phyloP scores from a whole-genome alignment of 75 land plant species.

The Isoetes taiwanensis region DNA sequence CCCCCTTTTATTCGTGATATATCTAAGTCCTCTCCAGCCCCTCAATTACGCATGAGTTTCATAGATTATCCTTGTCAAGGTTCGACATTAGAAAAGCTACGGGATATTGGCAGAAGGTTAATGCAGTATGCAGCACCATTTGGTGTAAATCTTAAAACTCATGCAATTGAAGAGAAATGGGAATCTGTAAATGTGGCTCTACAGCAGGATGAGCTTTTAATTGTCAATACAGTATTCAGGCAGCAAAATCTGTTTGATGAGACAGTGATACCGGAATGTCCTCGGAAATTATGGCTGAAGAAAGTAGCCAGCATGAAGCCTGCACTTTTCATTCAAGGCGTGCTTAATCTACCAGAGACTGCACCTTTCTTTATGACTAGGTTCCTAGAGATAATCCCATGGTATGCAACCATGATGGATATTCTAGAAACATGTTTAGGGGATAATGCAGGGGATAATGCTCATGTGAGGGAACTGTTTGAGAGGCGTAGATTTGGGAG shows the following conservation, averaged over 20 bases:
- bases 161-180: neutral
- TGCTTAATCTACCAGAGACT: neutral
- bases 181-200: neutral
- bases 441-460: too few relatives aligned
- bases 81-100: neutral
- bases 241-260: neutral
- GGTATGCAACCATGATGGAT: too few relatives aligned
- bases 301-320: neutral
- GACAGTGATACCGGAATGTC: neutral
- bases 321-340: neutral
- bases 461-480: too few relatives aligned
- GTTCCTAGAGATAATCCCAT: neutral
- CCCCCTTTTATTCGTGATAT: neutral
- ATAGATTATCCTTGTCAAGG: neutral
- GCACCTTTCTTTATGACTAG: slow-evolving; percentile 2
- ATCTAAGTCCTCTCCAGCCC: neutral
- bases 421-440: too few relatives aligned
- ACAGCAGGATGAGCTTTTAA: neutral
- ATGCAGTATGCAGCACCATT: neutral
- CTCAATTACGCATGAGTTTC: neutral
- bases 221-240: neutral
- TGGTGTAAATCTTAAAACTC: neutral
- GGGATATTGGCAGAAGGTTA: neutral
- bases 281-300: slow-evolving; percentile 1
- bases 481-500: too few relatives aligned